Percentiles rank a stretch among this genome's conserved stretches.
Evolutionary conservation across 441 rosid genomes (phyloP).

Genomic region (Gossypium gossypioides): DNA sequence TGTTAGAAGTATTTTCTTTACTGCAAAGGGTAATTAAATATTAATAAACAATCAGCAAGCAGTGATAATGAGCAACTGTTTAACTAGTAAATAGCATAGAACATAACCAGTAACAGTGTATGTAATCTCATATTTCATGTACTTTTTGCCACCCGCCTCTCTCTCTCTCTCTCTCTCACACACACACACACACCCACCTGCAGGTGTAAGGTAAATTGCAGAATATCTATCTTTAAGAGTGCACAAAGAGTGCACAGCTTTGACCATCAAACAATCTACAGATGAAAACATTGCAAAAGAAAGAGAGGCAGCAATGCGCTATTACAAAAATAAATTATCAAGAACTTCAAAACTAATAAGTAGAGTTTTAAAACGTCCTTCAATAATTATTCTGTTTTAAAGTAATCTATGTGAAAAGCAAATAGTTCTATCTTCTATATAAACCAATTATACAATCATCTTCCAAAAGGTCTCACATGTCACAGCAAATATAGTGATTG

Average conservation of each 20-base stretch:
- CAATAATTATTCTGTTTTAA: background rate
- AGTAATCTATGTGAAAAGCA: background rate
- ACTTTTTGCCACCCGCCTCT: background rate
- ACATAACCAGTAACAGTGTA: background rate
- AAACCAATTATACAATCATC: background rate
- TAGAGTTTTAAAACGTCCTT: background rate
- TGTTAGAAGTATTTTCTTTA: conserved; percentile 45
- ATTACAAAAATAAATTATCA: background rate
- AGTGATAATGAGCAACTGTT: background rate
- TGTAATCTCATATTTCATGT: background rate
- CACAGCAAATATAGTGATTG: background rate
- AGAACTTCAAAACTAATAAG: background rate
- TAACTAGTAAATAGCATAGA: background rate
- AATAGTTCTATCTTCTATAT: background rate
- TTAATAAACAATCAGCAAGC: background rate
- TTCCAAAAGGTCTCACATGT: background rate
- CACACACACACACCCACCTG: background rate
- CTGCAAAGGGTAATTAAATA: conserved; percentile 33
- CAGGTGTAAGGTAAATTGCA: background rate
- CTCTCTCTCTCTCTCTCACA: background rate
- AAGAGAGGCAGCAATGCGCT: background rate
- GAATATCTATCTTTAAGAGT: background rate
- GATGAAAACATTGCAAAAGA: background rate
- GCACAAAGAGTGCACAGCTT: background rate
- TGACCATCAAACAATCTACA: background rate